Percentiles rank a stretch among this genome's conserved stretches.
Evolutionary conservation across 1,139 yeast genomes (phyloP).

Genomic region (Candida smagusa): DNA sequence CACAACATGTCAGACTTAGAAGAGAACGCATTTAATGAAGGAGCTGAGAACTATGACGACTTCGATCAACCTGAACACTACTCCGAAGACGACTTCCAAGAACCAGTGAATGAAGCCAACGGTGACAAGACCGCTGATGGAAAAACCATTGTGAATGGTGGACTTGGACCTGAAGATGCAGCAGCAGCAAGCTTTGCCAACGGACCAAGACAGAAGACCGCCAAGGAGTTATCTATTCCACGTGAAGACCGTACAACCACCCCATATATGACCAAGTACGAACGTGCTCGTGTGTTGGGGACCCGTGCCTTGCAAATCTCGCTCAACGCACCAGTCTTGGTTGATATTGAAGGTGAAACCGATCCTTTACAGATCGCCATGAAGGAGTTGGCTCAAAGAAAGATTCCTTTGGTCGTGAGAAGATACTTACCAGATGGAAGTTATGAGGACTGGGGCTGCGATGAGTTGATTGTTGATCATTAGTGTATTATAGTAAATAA

Average conservation of each 20-base stretch:
- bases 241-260: slow-evolving; percentile 89
- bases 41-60: slow-evolving; percentile 75
- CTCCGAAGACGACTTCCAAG: slow-evolving; percentile 60
- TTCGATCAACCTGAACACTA: slow-evolving; percentile 75
- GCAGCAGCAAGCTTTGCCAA: slow-evolving; percentile 14
- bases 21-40: slow-evolving; percentile 67
- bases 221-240: slow-evolving; percentile 82
- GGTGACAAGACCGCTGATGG: slow-evolving; percentile 68
- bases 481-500: slow-evolving; percentile 17
- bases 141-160: slow-evolving; percentile 66
- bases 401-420: slow-evolving; percentile 92
- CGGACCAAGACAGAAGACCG: slow-evolving; percentile 57
- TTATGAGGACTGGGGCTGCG: slow-evolving; percentile 98
- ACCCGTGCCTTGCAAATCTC: slow-evolving; percentile 95
- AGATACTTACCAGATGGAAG: slow-evolving; percentile 96
- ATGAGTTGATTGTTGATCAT: slow-evolving; percentile 89
- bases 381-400: slow-evolving; percentile 93
- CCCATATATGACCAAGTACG: slow-evolving; percentile 98
- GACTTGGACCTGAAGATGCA: slow-evolving; percentile 57
- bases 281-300: slow-evolving; percentile 93
- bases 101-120: slow-evolving; percentile 31
- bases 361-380: slow-evolving; percentile 98
- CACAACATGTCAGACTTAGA: slow-evolving; percentile 46
- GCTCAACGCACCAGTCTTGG: slow-evolving; percentile 97
- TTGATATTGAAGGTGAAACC: slow-evolving; percentile 97